Conservation (phyloP, 2,329 filamentous ascomycete genomes). For the Scleromitrula shiraiana region DNA sequence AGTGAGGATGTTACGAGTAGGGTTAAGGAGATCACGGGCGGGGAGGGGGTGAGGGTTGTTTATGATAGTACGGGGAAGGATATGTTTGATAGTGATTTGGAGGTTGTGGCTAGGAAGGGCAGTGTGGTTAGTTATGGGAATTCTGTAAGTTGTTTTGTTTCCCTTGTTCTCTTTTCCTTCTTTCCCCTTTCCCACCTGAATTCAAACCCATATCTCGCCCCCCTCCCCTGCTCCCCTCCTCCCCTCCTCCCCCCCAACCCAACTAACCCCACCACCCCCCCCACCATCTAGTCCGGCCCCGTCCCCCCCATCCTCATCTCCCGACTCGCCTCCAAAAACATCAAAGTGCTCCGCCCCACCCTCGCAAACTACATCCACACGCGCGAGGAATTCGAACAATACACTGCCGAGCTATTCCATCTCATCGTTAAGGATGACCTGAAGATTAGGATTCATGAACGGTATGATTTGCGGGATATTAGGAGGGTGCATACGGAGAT, state of each 20-base stretch:
- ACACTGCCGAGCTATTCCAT: conserved; percentile 63
- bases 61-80: conserved; percentile 82
- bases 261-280: not conserved
- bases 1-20: conserved; percentile 48
- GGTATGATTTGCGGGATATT: conserved; percentile 68
- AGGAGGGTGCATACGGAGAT: conserved; percentile 68
- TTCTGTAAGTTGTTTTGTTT: conserved; percentile 42
- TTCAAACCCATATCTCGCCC: not conserved
- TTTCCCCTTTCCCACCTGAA: no score
- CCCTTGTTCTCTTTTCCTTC: not conserved
- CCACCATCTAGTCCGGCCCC: conserved; percentile 27
- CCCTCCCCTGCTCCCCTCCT: not conserved
- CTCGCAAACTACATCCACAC: conserved; percentile 64
- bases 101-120: conserved; percentile 69
- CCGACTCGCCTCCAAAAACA: conserved; percentile 63
- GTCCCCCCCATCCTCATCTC: conserved; percentile 58
- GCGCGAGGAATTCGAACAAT: conserved; percentile 62
- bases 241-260: no score
- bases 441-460: conserved; percentile 65
- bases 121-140: conserved; percentile 75
- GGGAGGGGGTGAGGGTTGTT: conserved; percentile 66
- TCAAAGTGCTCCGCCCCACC: conserved; percentile 65
- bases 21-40: conserved; percentile 62
- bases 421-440: conserved; percentile 63
- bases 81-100: conserved; percentile 73